These are phyloP conservation scores for Lachnellula suecica DNA, from an alignment of 2,329 filamentous ascomycete genomes.

Conservation along the genomic window DNA sequence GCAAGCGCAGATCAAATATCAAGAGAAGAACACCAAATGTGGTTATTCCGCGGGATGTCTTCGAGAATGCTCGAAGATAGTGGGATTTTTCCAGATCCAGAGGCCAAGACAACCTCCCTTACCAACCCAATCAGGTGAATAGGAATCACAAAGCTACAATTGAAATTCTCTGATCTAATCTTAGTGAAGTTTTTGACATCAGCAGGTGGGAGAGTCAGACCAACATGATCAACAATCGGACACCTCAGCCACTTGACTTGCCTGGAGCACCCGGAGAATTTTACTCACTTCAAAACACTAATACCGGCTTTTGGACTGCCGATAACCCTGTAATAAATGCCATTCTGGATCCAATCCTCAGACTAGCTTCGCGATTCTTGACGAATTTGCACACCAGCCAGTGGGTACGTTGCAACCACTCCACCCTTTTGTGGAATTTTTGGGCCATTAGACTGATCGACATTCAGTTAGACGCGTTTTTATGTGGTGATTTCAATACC, in stretches of 20 bases:
- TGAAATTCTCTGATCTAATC: neutral
- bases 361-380: neutral
- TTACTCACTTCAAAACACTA: neutral
- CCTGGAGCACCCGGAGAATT: neutral
- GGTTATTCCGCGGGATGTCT: neutral
- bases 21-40: neutral
- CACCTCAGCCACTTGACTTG: neutral
- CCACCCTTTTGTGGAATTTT: too few relatives aligned
- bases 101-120: neutral
- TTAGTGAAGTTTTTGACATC: neutral
- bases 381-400: neutral
- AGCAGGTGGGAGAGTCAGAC: neutral
- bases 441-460: too few relatives aligned
- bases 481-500: neutral
- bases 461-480: neutral
- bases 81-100: neutral
- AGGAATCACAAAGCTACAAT: neutral
- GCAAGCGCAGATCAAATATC: neutral
- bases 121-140: neutral
- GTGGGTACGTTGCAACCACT: too few relatives aligned
- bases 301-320: neutral
- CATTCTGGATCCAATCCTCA: neutral
- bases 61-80: neutral
- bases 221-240: neutral
- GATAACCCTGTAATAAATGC: neutral